Evolutionary conservation across 2,329 filamentous ascomycete species (phyloP), one percentile per base, ranked within the genome.

Genomic region (Colletotrichum ledebouriae): DNA sequence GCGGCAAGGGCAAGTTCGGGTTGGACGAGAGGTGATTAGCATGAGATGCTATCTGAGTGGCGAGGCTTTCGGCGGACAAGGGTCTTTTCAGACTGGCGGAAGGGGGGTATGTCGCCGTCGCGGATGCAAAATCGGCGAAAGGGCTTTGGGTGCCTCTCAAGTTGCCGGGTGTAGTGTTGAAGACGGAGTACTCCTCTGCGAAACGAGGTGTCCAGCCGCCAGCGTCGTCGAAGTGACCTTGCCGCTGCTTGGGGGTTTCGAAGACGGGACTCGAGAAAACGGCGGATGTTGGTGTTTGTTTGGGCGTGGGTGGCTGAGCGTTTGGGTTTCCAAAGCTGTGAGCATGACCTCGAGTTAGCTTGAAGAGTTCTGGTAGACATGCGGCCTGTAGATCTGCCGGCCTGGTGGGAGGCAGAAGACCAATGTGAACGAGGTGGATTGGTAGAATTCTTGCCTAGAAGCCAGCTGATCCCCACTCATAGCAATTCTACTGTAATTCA

Each of bases 131-230:
- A 72, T 85, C 84, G 71, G 78, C 73, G 74, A 86, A 87, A 13
- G 78, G 76, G 66, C 76, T 80, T 64, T 82, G 79, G 49, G 79
- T 76, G 60, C 80, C 84, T 73, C 81, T 81, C 62, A 89, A 80
- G 74, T 88, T 87, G 55, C 86, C 87, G 15, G 88, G 88, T 9
- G 87, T 89, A n/a, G 84, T 80, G 78, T 89, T 88, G 81, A 90
- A 90, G 74, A 90, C 87, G 70, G 87, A 89, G 74, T 88, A 90
- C 71, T 90, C 87, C 75, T 90, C 87, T 71, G 87, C 87, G 79
- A 89, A 90, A 66, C 83, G 84, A 76, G 88, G 87, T 50, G 87
- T 90, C 84, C 85, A 87, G 72, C 83, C 82, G 72, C 81, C 80
- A 59, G 83, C 76, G 70, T 86, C 83, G 77, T 85, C 78, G 72